A percentile compares a stretch with the other conserved stretches of the same genome.
Conservation (phyloP, 257 asterid species). For the Vinca minor region DNA sequence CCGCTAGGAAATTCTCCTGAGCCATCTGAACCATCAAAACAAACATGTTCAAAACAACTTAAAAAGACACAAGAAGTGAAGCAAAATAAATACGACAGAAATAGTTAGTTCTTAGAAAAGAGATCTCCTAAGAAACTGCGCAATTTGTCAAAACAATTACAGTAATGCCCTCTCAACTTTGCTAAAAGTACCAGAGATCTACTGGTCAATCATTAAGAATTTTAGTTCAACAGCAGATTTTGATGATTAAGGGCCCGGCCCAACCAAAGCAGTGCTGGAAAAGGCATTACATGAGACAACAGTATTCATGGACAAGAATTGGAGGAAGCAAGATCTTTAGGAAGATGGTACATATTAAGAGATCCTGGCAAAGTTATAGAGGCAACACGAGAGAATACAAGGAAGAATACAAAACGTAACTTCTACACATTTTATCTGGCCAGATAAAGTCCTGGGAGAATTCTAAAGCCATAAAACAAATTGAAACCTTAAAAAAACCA, state of each 20-base stretch:
- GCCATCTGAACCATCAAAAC: constrained; percentile 33
- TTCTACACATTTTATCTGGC: neutral
- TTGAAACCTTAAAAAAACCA: neutral
- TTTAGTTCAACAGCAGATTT: neutral
- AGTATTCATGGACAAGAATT: neutral
- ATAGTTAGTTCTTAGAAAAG: neutral
- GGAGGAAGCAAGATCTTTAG: neutral
- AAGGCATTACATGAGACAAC: neutral
- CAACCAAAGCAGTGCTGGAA: neutral
- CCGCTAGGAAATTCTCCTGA: constrained; percentile 35
- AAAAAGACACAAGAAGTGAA: neutral
- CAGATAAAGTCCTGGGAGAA: neutral
- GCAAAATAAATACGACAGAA: neutral
- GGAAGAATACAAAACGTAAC: neutral
- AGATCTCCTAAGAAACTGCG: neutral
- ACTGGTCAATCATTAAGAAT: neutral
- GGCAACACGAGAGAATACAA: neutral
- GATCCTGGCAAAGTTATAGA: neutral
- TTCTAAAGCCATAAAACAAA: neutral
- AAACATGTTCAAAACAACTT: constrained; percentile 3
- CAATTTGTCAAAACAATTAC: neutral
- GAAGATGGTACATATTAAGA: neutral
- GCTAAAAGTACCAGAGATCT: neutral
- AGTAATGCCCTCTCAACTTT: neutral
- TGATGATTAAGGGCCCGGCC: neutral